A percentile compares a stretch with the other conserved stretches of the same genome.
Conservation (phyloP, 176 grass and related monocot species). For the Carex cristatella region DNA sequence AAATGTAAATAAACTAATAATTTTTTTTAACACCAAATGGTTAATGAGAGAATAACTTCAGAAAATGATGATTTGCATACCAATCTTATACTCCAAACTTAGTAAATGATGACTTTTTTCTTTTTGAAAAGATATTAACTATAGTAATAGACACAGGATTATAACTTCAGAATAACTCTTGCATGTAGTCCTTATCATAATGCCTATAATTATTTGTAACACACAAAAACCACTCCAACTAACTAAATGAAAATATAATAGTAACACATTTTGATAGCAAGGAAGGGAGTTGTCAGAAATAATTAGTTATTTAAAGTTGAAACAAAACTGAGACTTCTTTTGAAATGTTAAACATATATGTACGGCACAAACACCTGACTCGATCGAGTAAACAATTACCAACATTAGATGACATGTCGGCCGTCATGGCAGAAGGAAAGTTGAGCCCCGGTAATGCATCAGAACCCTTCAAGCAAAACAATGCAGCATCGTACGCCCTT, state of each 20-base stretch:
- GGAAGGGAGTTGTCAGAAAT: not conserved
- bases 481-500: slow-evolving; percentile 74
- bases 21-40: not conserved
- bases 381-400: not conserved
- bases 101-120: not conserved
- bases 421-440: slow-evolving; percentile 33
- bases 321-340: no score
- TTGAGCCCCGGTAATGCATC: slow-evolving; percentile 48
- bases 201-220: not conserved
- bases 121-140: not conserved
- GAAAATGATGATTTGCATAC: no score
- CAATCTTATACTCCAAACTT: not conserved
- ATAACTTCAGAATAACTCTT: not conserved
- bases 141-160: not conserved
- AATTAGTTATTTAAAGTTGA: no score
- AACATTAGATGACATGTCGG: slow-evolving; percentile 15
- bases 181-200: not conserved
- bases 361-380: no score
- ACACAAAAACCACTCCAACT: not conserved
- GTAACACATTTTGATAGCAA: not conserved
- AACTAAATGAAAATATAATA: not conserved
- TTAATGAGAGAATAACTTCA: not conserved
- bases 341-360: not conserved
- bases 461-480: slow-evolving; percentile 69
- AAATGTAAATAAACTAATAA: not conserved